Percentiles rank a stretch among this genome's conserved stretches.
These are phyloP conservation scores for Trifolium fragiferum DNA, from an alignment of 306 rosid genomes.

Conservation along the genomic window DNA sequence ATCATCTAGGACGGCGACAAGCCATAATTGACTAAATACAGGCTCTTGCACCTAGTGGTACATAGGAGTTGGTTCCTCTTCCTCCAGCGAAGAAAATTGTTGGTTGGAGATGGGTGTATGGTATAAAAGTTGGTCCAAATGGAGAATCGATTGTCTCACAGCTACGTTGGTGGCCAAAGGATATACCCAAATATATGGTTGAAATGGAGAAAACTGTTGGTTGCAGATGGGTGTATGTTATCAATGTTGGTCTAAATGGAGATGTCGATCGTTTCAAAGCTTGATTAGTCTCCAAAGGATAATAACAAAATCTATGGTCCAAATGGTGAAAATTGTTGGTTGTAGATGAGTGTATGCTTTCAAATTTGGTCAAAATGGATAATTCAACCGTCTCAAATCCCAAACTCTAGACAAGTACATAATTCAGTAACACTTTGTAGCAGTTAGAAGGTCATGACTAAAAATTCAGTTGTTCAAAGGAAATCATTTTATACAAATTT, in stretches of 20 bases:
- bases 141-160: neutral
- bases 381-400: neutral
- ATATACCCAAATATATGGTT: neutral
- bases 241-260: neutral
- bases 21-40: neutral
- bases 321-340: neutral
- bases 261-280: neutral
- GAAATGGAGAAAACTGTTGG: neutral
- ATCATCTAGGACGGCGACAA: neutral
- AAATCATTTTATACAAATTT: constrained; percentile 14
- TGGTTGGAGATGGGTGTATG: neutral
- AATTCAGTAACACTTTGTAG: neutral
- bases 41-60: neutral
- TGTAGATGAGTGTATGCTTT: neutral
- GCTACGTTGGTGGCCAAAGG: neutral
- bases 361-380: neutral
- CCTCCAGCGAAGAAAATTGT: neutral
- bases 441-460: neutral
- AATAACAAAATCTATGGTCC: neutral
- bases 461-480: neutral
- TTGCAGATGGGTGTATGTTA: neutral
- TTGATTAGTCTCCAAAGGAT: neutral
- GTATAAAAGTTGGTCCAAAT: neutral
- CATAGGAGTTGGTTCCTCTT: neutral
- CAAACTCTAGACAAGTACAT: neutral